Conservation (phyloP, 176 grass and related monocot species). For the Juncus effusus region DNA sequence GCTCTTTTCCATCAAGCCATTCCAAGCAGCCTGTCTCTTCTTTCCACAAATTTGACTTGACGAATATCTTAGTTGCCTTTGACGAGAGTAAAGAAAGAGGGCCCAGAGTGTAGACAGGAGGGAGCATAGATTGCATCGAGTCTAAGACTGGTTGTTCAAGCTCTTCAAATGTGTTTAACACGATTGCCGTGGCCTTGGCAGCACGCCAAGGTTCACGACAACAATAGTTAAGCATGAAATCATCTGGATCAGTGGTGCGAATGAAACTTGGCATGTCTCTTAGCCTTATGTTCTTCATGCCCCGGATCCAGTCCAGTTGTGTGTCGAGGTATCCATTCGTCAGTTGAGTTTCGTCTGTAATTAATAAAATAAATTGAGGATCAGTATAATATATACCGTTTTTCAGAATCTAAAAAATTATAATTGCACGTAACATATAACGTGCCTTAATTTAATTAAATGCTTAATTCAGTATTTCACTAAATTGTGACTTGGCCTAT, state of each 20-base stretch:
- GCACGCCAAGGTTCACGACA: conserved; percentile 16
- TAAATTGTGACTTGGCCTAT: not conserved
- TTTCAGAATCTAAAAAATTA: not conserved
- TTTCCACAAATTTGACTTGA: conserved; percentile 60
- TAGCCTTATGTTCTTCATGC: conserved; percentile 44
- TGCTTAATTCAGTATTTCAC: too few species aligned
- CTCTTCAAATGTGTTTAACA: conserved; percentile 66
- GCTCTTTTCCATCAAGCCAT: conserved; percentile 46
- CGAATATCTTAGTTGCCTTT: not conserved
- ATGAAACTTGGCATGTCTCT: conserved; percentile 71
- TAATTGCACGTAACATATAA: too few species aligned
- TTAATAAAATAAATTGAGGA: not conserved
- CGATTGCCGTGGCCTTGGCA: conserved; percentile 35
- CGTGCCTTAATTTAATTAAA: too few species aligned
- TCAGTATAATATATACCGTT: not conserved
- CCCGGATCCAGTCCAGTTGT: conserved; percentile 57
- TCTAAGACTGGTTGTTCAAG: conserved; percentile 46
- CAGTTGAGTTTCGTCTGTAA: conserved; percentile 38
- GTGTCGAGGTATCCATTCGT: conserved; percentile 77
- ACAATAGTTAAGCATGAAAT: conserved; percentile 46
- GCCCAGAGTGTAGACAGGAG: conserved; percentile 50
- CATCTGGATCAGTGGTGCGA: conserved; percentile 42
- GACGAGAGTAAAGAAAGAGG: conserved; percentile 35
- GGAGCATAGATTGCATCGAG: conserved; percentile 38
- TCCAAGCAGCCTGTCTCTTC: conserved; percentile 46